Evolutionary conservation across 805 yeast genomes (phyloP).

Genomic region (Saccharomyces kudriavzevii): DNA sequence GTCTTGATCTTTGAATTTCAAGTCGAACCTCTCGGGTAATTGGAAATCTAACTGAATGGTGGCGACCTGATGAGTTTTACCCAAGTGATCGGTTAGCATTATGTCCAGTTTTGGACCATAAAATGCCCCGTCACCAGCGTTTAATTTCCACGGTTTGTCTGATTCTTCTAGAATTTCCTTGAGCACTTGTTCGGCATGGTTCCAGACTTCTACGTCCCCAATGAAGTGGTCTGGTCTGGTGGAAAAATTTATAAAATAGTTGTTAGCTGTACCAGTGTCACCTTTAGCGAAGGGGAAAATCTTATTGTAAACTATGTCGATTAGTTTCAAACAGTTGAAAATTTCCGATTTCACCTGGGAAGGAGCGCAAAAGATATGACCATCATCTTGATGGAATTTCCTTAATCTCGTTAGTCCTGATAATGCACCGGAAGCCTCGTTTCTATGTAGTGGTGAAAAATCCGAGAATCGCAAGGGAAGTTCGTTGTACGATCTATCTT

Average conservation of each 20-base stretch:
- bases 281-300: constrained; percentile 36
- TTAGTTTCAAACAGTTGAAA: constrained; percentile 56
- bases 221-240: constrained; percentile 81
- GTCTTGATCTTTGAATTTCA: constrained; percentile 53
- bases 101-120: constrained; percentile 96
- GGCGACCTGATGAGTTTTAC: constrained; percentile 86
- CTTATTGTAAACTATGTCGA: constrained; percentile 63
- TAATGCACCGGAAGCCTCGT: constrained; percentile 90
- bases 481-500: constrained; percentile 76
- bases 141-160: constrained; percentile 56
- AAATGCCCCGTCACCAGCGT: constrained; percentile 92
- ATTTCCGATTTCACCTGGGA: constrained; percentile 75
- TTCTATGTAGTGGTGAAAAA: constrained; percentile 86
- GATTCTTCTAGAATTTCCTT: constrained; percentile 47
- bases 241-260: constrained; percentile 60
- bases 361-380: constrained; percentile 84
- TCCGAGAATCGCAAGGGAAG: constrained; percentile 81
- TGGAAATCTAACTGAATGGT: constrained; percentile 94
- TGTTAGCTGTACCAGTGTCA: constrained; percentile 1
- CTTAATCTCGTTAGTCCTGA: constrained; percentile 90
- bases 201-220: constrained; percentile 75
- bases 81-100: constrained; percentile 67
- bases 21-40: constrained; percentile 74
- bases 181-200: constrained; percentile 66
- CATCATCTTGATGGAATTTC: constrained; percentile 96